Percentiles rank a stretch among this genome's conserved stretches.
phyloP scores from a whole-genome alignment of 768 basidiomycete genomes.

The Leccinum variicolor region DNA sequence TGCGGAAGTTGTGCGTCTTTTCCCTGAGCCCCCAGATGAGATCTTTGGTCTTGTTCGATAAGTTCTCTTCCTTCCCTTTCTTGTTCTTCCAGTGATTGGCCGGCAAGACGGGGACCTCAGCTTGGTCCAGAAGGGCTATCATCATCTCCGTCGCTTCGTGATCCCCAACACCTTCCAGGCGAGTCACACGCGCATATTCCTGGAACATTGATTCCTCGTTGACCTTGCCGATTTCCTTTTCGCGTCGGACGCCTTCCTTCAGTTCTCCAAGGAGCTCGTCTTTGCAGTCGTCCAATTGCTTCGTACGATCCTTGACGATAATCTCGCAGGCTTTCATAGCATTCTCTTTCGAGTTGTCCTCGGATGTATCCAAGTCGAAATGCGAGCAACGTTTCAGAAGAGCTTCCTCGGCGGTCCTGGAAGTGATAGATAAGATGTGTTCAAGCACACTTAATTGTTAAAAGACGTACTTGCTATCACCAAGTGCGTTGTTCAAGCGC shows the following conservation, averaged over 20 bases:
- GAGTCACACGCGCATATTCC: conserved; percentile 68
- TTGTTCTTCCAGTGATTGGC: conserved; percentile 36
- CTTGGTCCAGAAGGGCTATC: conserved; percentile 56
- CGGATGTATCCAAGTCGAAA: conserved; percentile 76
- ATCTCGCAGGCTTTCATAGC: conserved; percentile 93
- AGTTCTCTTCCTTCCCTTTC: conserved; percentile 54
- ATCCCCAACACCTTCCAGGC: conserved; percentile 68
- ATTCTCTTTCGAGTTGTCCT: conserved; percentile 51
- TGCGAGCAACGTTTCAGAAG: conserved; percentile 94
- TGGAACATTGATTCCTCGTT: conserved; percentile 76
- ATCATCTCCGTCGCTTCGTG: conserved; percentile 67
- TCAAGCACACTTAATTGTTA: not conserved
- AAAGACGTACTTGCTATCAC: conserved; percentile 70
- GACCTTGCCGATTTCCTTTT: conserved; percentile 61
- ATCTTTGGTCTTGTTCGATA: conserved; percentile 57
- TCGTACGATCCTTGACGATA: conserved; percentile 78
- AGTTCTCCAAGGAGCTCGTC: conserved; percentile 66
- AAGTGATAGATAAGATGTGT: conserved; percentile 1
- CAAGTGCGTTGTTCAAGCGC: conserved; percentile 81
- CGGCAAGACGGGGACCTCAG: conserved; percentile 42
- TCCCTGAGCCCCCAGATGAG: conserved; percentile 80
- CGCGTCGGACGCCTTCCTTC: conserved; percentile 59
- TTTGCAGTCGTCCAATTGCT: conserved; percentile 78
- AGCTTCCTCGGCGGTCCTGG: conserved; percentile 85
- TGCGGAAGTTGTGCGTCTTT: conserved; percentile 81